Conservation (phyloP, 371 early-diverging fungal genomes). For the Batkoa obscura region DNA sequence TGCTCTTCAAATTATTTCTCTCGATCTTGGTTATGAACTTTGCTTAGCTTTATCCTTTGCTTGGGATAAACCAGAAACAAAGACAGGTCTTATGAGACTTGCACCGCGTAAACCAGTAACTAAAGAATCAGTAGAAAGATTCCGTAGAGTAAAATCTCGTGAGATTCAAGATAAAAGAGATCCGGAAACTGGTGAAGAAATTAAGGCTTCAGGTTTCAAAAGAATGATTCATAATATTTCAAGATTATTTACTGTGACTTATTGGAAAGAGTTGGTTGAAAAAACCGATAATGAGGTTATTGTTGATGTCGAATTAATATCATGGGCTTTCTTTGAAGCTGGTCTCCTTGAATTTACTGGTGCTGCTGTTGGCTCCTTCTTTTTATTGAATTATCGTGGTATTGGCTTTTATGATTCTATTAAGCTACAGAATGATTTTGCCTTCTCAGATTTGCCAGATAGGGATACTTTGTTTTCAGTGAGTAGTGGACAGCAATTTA, state of each 20-base stretch:
- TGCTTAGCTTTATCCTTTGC: conserved; percentile 73
- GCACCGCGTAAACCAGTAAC: conserved; percentile 82
- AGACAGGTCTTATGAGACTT: conserved; percentile 60
- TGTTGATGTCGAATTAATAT: conserved; percentile 61
- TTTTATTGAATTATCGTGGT: conserved; percentile 28
- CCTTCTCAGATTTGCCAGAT: conserved; percentile 27
- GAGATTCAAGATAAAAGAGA: conserved; percentile 27
- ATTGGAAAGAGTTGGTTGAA: conserved; percentile 29
- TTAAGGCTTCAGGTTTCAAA: conserved; percentile 12
- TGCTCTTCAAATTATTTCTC: conserved; percentile 68
- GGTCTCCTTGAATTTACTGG: conserved; percentile 69
- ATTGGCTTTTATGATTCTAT: conserved; percentile 12
- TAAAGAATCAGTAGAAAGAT: conserved; percentile 38
- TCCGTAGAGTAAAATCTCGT: conserved; percentile 30
- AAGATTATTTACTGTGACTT: conserved; percentile 24
- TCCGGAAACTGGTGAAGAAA: conserved; percentile 24
- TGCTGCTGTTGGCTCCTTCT: conserved; percentile 50
- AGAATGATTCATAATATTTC: conserved; percentile 16
- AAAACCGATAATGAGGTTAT: conserved; percentile 57
- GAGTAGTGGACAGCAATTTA: conserved; percentile 18
- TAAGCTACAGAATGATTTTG: conserved; percentile 7
- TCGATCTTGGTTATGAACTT: conserved; percentile 88
- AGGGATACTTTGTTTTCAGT: conserved; percentile 19
- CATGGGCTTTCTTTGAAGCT: conserved; percentile 71
- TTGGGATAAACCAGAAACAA: conserved; percentile 72